phyloP scores from a whole-genome alignment of 495 filamentous ascomycete species.

The Talaromyces liani region DNA sequence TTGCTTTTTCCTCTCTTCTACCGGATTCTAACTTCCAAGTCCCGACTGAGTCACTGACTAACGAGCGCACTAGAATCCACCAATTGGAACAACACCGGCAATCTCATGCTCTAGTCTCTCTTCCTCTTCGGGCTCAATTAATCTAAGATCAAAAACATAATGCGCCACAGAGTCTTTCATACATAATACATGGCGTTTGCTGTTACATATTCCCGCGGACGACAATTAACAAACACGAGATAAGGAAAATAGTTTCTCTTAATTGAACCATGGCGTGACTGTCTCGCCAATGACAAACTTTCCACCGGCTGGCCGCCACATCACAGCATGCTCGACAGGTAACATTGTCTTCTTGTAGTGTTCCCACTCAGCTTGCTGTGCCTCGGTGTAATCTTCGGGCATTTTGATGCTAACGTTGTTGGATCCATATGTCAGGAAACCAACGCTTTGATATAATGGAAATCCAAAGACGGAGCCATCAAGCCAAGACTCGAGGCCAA shows the following conservation, averaged over 20 bases:
- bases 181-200: too few species aligned
- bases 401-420: slow-evolving; percentile 11
- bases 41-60: too few species aligned
- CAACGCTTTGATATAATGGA: slow-evolving; percentile 21
- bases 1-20: too few species aligned
- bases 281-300: slow-evolving; percentile 14
- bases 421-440: slow-evolving; percentile 13
- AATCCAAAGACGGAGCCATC: slow-evolving; percentile 17
- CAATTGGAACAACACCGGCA: too few species aligned
- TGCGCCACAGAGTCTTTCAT: too few species aligned
- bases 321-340: slow-evolving; percentile 13
- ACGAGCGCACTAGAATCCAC: too few species aligned
- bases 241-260: neutral
- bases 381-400: neutral
- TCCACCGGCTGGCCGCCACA: slow-evolving; percentile 19
- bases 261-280: slow-evolving; percentile 2
- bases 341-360: slow-evolving; percentile 15
- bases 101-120: too few species aligned
- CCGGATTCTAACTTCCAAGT: too few species aligned
- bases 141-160: too few species aligned
- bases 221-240: neutral
- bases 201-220: too few species aligned
- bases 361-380: slow-evolving; percentile 17
- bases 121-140: too few species aligned
- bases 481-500: slow-evolving; percentile 21